Evolutionary conservation across 768 basidiomycete species (phyloP).

Genomic region (Trametes punicea): DNA sequence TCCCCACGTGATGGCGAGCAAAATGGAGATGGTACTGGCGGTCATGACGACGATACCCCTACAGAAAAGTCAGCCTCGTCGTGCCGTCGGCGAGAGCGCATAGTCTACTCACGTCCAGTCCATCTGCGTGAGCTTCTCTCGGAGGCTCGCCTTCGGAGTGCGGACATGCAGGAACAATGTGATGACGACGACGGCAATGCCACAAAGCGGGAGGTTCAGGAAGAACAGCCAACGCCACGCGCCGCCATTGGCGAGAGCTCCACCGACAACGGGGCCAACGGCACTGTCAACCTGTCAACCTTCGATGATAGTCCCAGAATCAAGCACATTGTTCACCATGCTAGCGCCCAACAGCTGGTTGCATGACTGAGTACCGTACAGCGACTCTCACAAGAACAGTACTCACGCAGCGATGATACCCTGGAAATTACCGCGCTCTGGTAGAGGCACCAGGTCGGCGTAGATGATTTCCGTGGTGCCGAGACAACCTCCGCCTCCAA

Average conservation of each 20-base stretch:
- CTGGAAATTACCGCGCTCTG: conserved; percentile 32
- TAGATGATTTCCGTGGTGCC: conserved; percentile 22
- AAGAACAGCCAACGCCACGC: conserved; percentile 16
- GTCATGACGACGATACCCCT: conserved; percentile 36
- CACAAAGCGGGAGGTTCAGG: conserved; percentile 11
- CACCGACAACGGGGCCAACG: conserved; percentile 29
- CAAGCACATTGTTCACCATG: background rate
- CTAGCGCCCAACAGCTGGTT: conserved; percentile 11
- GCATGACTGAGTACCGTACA: background rate
- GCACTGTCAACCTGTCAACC: background rate
- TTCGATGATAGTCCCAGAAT: too few species aligned
- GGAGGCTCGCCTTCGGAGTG: conserved; percentile 26
- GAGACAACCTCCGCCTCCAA: conserved; percentile 25
- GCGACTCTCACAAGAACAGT: background rate
- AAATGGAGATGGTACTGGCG: conserved; percentile 28
- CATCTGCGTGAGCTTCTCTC: conserved; percentile 30
- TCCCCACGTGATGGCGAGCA: conserved; percentile 41
- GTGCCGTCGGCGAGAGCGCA: background rate
- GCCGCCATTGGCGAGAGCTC: conserved; percentile 16
- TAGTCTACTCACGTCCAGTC: conserved; percentile 34
- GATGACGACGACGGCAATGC: background rate
- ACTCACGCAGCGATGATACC: conserved; percentile 13
- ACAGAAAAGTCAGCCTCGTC: background rate
- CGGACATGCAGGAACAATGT: conserved; percentile 9
- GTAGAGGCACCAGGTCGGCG: conserved; percentile 25